Percentiles rank a stretch among this genome's conserved stretches.
Evolutionary conservation across 768 basidiomycete species (phyloP).

Genomic region (Phanerochaete carnosa): DNA sequence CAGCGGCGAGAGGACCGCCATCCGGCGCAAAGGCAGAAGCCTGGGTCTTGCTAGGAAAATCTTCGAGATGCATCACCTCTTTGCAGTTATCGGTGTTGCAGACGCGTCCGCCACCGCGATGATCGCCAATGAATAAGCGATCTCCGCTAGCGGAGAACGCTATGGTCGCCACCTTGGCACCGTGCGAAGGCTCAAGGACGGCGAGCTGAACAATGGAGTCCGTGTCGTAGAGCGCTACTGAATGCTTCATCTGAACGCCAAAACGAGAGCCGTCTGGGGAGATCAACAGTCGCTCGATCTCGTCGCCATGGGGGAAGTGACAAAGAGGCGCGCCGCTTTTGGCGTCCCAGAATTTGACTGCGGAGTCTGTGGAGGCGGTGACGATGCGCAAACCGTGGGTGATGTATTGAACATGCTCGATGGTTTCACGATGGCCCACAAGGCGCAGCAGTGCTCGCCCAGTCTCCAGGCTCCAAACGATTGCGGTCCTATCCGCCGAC

Average conservation of each 20-base stretch:
- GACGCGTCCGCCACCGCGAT: slow-evolving; percentile 15
- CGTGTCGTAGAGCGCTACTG: slow-evolving; percentile 13
- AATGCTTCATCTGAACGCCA: slow-evolving; percentile 3
- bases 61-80: neutral
- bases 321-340: neutral
- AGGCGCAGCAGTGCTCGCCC: slow-evolving; percentile 1
- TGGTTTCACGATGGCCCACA: slow-evolving; percentile 6
- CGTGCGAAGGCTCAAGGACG: slow-evolving; percentile 12
- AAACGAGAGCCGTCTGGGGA: slow-evolving; percentile 19
- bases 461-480: slow-evolving; percentile 18
- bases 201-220: neutral
- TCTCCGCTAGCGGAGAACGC: slow-evolving; percentile 16
- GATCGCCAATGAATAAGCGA: slow-evolving; percentile 17
- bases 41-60: slow-evolving; percentile 23
- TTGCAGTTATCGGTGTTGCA: slow-evolving; percentile 21
- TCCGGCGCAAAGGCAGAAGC: slow-evolving; percentile 41
- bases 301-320: neutral
- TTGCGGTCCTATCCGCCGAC: slow-evolving; percentile 15
- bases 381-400: slow-evolving; percentile 21
- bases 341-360: slow-evolving; percentile 23
- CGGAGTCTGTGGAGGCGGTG: slow-evolving; percentile 18
- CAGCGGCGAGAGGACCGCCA: slow-evolving; percentile 38
- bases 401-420: slow-evolving; percentile 21
- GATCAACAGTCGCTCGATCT: slow-evolving; percentile 14
- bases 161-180: slow-evolving; percentile 5